Conservation (phyloP, 306 rosid genomes). For the Lotus japonicus region DNA sequence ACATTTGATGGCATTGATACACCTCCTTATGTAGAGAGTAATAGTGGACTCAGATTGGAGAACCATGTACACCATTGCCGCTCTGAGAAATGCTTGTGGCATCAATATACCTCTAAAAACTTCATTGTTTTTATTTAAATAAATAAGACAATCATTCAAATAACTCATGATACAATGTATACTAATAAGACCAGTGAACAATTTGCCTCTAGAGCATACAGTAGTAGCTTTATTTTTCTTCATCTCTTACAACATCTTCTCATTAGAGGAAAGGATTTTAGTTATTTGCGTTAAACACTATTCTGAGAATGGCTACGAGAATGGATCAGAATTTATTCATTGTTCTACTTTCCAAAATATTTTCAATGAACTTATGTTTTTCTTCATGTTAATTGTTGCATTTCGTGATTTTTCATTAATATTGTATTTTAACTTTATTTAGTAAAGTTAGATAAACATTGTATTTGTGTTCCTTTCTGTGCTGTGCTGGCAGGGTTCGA, state of each 20-base stretch:
- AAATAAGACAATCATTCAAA: too few relatives aligned
- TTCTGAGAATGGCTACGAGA: neutral
- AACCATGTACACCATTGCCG: too few relatives aligned
- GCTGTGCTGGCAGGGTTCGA: slow-evolving; percentile 57
- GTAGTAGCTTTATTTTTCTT: neutral
- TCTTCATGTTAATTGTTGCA: neutral
- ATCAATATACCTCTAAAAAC: too few relatives aligned
- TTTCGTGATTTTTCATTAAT: neutral
- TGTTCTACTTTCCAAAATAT: slow-evolving; percentile 3
- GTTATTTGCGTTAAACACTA: neutral
- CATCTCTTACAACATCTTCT: neutral
- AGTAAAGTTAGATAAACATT: neutral
- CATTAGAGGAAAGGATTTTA: neutral
- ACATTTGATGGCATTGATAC: too few relatives aligned
- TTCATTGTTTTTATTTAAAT: too few relatives aligned
- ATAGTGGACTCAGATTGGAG: too few relatives aligned
- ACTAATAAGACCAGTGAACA: too few relatives aligned
- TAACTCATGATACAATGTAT: too few relatives aligned
- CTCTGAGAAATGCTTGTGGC: too few relatives aligned
- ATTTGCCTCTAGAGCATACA: too few relatives aligned
- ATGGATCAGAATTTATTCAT: neutral
- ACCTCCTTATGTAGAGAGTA: too few relatives aligned
- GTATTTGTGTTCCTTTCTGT: slow-evolving; percentile 8
- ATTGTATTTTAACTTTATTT: neutral
- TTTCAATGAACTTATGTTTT: slow-evolving; percentile 6